Evolutionary conservation across 129 eudicot species (phyloP).

Genomic region (Escallonia rubra): DNA sequence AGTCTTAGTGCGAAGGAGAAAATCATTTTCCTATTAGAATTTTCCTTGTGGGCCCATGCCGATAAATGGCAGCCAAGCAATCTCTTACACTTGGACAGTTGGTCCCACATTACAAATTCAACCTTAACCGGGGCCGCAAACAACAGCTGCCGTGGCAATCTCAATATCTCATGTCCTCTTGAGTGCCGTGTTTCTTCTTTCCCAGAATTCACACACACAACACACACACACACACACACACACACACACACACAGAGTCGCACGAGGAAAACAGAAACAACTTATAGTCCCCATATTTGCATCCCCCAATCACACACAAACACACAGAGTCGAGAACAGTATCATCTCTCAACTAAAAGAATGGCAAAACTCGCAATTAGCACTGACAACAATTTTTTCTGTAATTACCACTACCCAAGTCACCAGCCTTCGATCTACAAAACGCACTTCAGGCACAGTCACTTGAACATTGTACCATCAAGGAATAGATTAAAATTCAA

Average conservation of each 20-base stretch:
- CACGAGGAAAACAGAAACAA: too few species aligned
- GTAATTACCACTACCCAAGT: slow-evolving; percentile 29
- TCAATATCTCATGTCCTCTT: slow-evolving; percentile 27
- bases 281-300: neutral
- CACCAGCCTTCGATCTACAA: slow-evolving; percentile 23
- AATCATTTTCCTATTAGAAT: too few species aligned
- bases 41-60: neutral
- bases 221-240: too few species aligned
- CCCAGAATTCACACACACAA: neutral
- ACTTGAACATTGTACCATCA: slow-evolving; percentile 11
- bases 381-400: slow-evolving; percentile 31
- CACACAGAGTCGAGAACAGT: neutral
- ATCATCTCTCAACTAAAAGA: neutral
- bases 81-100: neutral
- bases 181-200: slow-evolving; percentile 16
- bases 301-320: slow-evolving; percentile 5
- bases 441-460: slow-evolving; percentile 2
- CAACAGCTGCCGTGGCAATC: slow-evolving; percentile 51
- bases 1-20: too few species aligned
- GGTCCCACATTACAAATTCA: slow-evolving; percentile 12
- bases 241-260: too few species aligned
- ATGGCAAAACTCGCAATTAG: slow-evolving; percentile 50
- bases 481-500: slow-evolving; percentile 30
- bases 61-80: neutral
- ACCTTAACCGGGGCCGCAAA: slow-evolving; percentile 43